A percentile compares a stretch with the other conserved stretches of the same genome.
phyloP scores from a whole-genome alignment of 495 filamentous ascomycete species.

The Physcia stellaris region DNA sequence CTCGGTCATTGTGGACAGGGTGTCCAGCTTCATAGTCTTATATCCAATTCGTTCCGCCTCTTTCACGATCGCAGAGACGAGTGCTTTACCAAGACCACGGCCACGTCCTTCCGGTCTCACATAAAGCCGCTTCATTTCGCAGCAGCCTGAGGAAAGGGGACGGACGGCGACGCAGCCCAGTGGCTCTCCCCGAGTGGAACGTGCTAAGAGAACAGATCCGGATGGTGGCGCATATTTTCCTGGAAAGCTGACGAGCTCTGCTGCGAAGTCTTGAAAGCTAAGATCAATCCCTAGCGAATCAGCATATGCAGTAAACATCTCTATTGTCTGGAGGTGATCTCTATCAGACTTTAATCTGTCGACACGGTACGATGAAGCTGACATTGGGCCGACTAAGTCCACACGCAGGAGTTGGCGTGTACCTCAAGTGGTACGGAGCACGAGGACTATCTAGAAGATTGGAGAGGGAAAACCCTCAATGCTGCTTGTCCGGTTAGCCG shows the following conservation, averaged over 20 bases:
- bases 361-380: too few relatives aligned
- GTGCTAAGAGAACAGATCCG: slow-evolving; percentile 36
- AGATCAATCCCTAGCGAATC: slow-evolving; percentile 39
- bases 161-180: slow-evolving; percentile 41
- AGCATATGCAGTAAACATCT: slow-evolving; percentile 44
- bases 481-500: too few relatives aligned
- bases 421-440: too few relatives aligned
- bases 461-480: too few relatives aligned
- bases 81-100: slow-evolving; percentile 29
- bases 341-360: too few relatives aligned
- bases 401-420: too few relatives aligned
- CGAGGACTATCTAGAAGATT: too few relatives aligned
- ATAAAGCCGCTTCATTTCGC: slow-evolving; percentile 51
- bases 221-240: slow-evolving; percentile 36
- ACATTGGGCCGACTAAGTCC: too few relatives aligned
- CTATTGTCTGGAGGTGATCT: too few relatives aligned
- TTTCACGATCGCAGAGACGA: slow-evolving; percentile 30
- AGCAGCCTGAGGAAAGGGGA: slow-evolving; percentile 20
- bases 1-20: slow-evolving; percentile 38
- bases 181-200: slow-evolving; percentile 12
- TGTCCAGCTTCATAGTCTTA: slow-evolving; percentile 42
- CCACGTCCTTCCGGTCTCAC: slow-evolving; percentile 31
- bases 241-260: slow-evolving; percentile 37
- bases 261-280: slow-evolving; percentile 40
- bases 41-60: slow-evolving; percentile 35